A percentile compares a stretch with the other conserved stretches of the same genome.
phyloP scores from a whole-genome alignment of 1,284 basidiomycete species.

The Ganoderma lingzhi region DNA sequence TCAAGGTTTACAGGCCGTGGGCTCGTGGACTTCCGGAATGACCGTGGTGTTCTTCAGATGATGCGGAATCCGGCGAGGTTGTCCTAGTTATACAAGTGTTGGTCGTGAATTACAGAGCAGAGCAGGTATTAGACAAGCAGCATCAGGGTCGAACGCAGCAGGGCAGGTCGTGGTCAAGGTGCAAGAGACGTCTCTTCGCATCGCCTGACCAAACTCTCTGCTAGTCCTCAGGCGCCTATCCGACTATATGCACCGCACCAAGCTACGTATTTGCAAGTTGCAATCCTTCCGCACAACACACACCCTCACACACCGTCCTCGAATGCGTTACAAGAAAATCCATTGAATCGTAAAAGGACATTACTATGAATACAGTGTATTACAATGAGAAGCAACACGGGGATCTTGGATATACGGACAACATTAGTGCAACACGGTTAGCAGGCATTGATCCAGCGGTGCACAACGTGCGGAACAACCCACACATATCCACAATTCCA shows the following conservation, averaged over 20 bases:
- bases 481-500: neutral
- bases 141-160: conserved; percentile 10
- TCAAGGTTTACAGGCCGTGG: conserved; percentile 22
- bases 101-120: conserved; percentile 2
- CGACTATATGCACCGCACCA: neutral
- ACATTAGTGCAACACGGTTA: neutral
- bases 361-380: conserved; percentile 24
- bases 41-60: conserved; percentile 9
- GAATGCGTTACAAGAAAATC: neutral
- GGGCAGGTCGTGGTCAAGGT: conserved; percentile 9
- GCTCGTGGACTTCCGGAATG: conserved; percentile 15
- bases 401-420: neutral
- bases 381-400: conserved; percentile 7
- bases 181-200: neutral
- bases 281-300: too few species aligned
- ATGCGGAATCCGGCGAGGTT: conserved; percentile 3
- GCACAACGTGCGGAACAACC: neutral
- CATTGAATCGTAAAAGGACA: conserved; percentile 13
- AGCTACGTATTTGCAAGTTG: neutral
- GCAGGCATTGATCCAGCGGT: neutral
- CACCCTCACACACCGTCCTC: neutral
- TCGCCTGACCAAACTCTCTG: conserved; percentile 7
- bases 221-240: neutral
- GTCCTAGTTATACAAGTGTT: conserved; percentile 18
- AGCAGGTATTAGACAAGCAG: conserved; percentile 13